Percentiles rank a stretch among this genome's conserved stretches.
phyloP scores from a whole-genome alignment of 129 eudicot species.

The Pulicaria dysenterica region DNA sequence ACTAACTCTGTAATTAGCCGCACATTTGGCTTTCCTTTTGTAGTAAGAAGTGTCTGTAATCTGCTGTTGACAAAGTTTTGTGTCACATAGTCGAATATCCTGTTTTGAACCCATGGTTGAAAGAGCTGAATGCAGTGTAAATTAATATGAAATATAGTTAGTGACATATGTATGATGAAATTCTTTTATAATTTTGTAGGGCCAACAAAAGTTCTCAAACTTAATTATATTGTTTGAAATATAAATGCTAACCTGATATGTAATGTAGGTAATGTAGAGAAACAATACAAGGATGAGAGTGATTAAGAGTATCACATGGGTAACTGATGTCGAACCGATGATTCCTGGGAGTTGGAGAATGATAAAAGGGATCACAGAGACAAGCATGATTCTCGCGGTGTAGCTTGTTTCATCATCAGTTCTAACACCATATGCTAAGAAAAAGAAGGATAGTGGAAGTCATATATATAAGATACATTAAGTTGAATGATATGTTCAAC shows the following conservation, averaged over 20 bases:
- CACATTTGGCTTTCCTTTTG: constrained; percentile 56
- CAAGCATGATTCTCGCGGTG: constrained; percentile 57
- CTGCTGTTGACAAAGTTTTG: constrained; percentile 51
- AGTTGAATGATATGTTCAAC: not conserved
- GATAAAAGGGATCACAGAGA: constrained; percentile 50
- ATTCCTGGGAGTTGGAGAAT: constrained; percentile 41
- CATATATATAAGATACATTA: constrained; percentile 6
- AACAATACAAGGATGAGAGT: constrained; percentile 44
- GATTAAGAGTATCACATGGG: constrained; percentile 36
- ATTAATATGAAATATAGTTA: not conserved
- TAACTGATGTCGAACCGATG: constrained; percentile 31
- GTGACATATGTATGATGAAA: not conserved
- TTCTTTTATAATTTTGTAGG: not conserved
- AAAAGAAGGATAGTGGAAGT: not conserved
- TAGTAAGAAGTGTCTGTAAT: constrained; percentile 43
- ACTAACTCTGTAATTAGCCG: constrained; percentile 55
- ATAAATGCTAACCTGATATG: constrained; percentile 48
- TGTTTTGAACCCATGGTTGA: constrained; percentile 66
- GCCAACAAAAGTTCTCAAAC: not conserved
- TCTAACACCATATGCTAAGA: constrained; percentile 37
- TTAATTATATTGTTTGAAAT: not conserved
- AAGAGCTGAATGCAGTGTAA: constrained; percentile 44
- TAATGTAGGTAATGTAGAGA: constrained; percentile 34
- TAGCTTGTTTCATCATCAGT: constrained; percentile 51
- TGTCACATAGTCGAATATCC: constrained; percentile 50